A percentile compares a stretch with the other conserved stretches of the same genome.
These are phyloP conservation scores for Melampsora larici-populina DNA, from an alignment of 1,284 basidiomycete species.

Conservation along the genomic window DNA sequence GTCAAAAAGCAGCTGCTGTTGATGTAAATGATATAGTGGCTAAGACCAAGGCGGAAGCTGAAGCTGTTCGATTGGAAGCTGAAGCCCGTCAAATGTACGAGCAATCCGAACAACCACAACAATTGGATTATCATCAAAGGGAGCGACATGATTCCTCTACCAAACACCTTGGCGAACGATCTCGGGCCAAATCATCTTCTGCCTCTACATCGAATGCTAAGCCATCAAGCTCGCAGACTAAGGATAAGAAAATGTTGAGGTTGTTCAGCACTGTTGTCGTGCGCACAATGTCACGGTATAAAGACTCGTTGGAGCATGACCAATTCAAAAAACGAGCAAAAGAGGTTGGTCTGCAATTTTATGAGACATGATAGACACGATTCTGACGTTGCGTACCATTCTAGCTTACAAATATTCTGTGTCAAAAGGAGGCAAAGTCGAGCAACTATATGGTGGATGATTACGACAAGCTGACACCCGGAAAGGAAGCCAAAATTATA, in stretches of 20 bases:
- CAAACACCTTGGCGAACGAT: constrained; percentile 49
- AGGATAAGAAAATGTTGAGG: constrained; percentile 78
- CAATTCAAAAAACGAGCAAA: constrained; percentile 92
- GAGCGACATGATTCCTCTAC: constrained; percentile 22
- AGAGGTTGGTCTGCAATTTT: constrained; percentile 63
- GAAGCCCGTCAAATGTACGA: constrained; percentile 47
- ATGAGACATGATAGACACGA: constrained; percentile 7
- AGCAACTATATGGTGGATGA: constrained; percentile 67
- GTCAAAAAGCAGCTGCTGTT: constrained; percentile 39
- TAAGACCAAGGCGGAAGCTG: constrained; percentile 57
- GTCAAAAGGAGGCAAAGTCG: constrained; percentile 90
- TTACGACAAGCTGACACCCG: constrained; percentile 72
- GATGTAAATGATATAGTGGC: constrained; percentile 50
- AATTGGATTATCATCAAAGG: constrained; percentile 40
- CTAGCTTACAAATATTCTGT: constrained; percentile 72
- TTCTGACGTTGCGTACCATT: background rate
- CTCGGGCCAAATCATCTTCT: constrained; percentile 50
- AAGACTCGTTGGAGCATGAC: constrained; percentile 73
- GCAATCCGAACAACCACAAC: constrained; percentile 48
- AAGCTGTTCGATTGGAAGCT: constrained; percentile 53
- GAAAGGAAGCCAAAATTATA: constrained; percentile 85
- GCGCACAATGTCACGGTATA: constrained; percentile 83
- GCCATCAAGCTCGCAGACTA: constrained; percentile 57
- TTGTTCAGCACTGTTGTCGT: constrained; percentile 87
- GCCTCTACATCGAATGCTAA: constrained; percentile 44